Percentiles rank a stretch among this genome's conserved stretches.
phyloP scores from a whole-genome alignment of 768 basidiomycete genomes.

The Tulasnella sp. region DNA sequence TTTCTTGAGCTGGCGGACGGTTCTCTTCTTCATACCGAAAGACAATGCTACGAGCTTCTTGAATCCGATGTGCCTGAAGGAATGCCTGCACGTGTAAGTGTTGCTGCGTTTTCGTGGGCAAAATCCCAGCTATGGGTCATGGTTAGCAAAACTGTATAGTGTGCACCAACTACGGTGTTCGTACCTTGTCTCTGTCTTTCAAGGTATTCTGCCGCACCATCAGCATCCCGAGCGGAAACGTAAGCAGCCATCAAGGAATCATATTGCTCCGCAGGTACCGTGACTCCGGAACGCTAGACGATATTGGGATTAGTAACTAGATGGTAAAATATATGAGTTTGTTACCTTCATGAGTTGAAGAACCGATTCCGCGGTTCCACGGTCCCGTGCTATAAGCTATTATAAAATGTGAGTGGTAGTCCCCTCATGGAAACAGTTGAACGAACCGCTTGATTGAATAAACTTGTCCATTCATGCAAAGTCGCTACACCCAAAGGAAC shows the following conservation, averaged over 20 bases:
- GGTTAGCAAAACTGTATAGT: too few species aligned
- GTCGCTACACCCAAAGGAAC: slow-evolving; percentile 39
- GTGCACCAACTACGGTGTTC: slow-evolving; percentile 11
- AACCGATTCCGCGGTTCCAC: slow-evolving; percentile 35
- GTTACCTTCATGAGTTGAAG: slow-evolving; percentile 42
- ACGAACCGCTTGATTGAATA: slow-evolving; percentile 38
- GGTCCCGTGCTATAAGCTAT: slow-evolving; percentile 39
- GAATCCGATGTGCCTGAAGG: slow-evolving; percentile 39
- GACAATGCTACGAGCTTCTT: slow-evolving; percentile 50
- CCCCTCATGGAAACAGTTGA: too few species aligned
- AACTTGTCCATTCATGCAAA: slow-evolving; percentile 38
- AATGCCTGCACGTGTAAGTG: slow-evolving; percentile 52
- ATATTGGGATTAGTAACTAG: neutral
- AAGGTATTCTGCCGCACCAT: slow-evolving; percentile 36
- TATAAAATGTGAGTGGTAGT: too few species aligned
- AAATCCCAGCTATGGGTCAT: neutral
- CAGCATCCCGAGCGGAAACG: slow-evolving; percentile 35
- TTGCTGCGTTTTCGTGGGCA: slow-evolving; percentile 37
- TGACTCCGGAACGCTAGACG: slow-evolving; percentile 32
- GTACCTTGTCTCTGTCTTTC: slow-evolving; percentile 23
- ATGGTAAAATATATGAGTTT: neutral
- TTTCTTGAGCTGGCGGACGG: slow-evolving; percentile 51
- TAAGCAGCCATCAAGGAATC: slow-evolving; percentile 39
- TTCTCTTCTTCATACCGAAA: slow-evolving; percentile 57
- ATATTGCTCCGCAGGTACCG: slow-evolving; percentile 33